Evolutionary conservation across 192 early-diverging fungal genomes (phyloP).

Genomic region (Coemansia sp.): DNA sequence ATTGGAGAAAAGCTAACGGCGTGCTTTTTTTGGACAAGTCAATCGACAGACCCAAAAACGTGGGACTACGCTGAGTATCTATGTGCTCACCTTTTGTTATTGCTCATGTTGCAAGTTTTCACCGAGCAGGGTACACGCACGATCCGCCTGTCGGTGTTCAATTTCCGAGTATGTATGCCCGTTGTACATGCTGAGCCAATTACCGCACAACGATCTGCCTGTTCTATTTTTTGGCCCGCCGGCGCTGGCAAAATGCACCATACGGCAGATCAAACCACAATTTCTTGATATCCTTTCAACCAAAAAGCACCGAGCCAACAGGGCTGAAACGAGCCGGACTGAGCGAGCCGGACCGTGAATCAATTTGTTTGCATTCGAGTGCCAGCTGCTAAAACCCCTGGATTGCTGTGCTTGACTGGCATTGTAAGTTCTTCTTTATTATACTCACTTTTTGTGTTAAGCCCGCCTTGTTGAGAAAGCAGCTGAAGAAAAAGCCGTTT

Average conservation of each 20-base stretch:
- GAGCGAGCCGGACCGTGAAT: neutral
- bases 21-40: neutral
- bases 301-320: too few relatives aligned
- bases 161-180: constrained; percentile 4
- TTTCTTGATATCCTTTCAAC: too few relatives aligned
- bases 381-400: neutral
- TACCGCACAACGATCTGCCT: neutral
- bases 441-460: neutral
- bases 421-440: neutral
- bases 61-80: neutral
- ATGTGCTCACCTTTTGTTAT: neutral
- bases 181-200: neutral
- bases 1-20: neutral
- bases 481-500: neutral
- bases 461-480: too few relatives aligned
- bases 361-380: neutral
- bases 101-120: too few relatives aligned
- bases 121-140: too few relatives aligned
- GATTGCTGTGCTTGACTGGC: neutral
- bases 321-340: too few relatives aligned
- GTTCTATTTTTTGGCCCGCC: neutral
- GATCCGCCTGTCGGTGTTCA: neutral
- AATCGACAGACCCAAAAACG: neutral
- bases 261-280: too few relatives aligned
- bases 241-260: constrained; percentile 6